These are phyloP conservation scores for Tricholomella constricta DNA, from an alignment of 768 basidiomycete species.

Conservation along the genomic window DNA sequence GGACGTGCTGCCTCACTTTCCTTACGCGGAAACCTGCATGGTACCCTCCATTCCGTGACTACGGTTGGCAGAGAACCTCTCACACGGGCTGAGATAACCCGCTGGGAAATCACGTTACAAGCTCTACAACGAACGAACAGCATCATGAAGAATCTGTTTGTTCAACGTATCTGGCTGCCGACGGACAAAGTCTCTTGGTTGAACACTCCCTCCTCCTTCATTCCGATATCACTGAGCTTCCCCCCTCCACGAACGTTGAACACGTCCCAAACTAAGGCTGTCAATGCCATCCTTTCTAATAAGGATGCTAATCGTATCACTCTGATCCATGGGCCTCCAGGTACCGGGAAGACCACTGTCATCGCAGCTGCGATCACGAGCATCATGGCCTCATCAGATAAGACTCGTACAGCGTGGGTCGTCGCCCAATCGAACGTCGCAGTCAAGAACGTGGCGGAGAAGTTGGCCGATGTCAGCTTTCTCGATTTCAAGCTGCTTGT, in stretches of 20 bases:
- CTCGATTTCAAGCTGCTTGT: slow-evolving; percentile 61
- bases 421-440: slow-evolving; percentile 78
- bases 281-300: slow-evolving; percentile 35
- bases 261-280: slow-evolving; percentile 35
- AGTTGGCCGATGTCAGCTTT: slow-evolving; percentile 50
- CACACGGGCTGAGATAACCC: slow-evolving; percentile 46
- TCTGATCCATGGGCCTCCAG: slow-evolving; percentile 56
- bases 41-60: slow-evolving; percentile 35
- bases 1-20: slow-evolving; percentile 41
- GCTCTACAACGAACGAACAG: slow-evolving; percentile 27
- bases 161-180: slow-evolving; percentile 35
- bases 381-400: slow-evolving; percentile 29
- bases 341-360: slow-evolving; percentile 66
- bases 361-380: slow-evolving; percentile 52
- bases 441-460: slow-evolving; percentile 81
- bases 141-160: slow-evolving; percentile 35
- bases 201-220: not conserved
- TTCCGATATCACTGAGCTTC: slow-evolving; percentile 18
- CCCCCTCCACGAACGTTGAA: slow-evolving; percentile 30
- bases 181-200: slow-evolving; percentile 16
- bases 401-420: slow-evolving; percentile 53
- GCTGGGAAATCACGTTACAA: slow-evolving; percentile 26
- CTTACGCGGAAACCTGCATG: slow-evolving; percentile 24
- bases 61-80: slow-evolving; percentile 49
- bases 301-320: slow-evolving; percentile 28